Percentiles rank a stretch among this genome's conserved stretches.
Evolutionary conservation across 129 eudicot species (phyloP).

Genomic region (Flaveria sonorensis): DNA sequence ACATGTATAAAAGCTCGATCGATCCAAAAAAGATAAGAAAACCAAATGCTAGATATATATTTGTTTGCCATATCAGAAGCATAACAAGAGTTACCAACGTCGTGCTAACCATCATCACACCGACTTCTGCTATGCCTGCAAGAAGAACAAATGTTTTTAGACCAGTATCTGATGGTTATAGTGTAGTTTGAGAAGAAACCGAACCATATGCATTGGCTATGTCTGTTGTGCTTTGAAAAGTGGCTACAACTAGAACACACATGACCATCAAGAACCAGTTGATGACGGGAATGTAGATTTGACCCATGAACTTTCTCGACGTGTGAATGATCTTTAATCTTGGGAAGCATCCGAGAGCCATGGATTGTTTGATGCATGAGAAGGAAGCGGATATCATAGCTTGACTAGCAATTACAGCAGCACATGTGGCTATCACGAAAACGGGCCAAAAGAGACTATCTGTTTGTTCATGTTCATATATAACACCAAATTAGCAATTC

Average conservation of each 20-base stretch:
- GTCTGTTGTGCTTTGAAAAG: constrained; percentile 76
- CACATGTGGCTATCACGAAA: constrained; percentile 80
- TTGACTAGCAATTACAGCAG: constrained; percentile 96
- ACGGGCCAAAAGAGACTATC: constrained; percentile 93
- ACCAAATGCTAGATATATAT: constrained; percentile 57
- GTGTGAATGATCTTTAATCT: constrained; percentile 85
- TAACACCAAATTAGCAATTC: neutral
- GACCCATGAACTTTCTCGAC: constrained; percentile 86
- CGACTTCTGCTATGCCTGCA: constrained; percentile 96
- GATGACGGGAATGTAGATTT: constrained; percentile 92
- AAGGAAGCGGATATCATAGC: constrained; percentile 99
- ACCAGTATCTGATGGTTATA: neutral
- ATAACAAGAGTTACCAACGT: constrained; percentile 82
- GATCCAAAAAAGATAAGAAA: constrained; percentile 78
- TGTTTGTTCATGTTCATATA: constrained; percentile 43
- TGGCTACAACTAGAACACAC: constrained; percentile 94
- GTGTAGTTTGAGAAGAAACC: constrained; percentile 8
- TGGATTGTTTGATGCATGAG: constrained; percentile 86
- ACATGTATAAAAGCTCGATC: constrained; percentile 72
- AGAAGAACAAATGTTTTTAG: neutral
- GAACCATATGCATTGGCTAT: constrained; percentile 95
- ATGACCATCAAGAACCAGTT: constrained; percentile 90
- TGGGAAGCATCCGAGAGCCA: constrained; percentile 98
- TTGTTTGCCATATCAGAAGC: constrained; percentile 97
- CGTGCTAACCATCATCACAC: constrained; percentile 92